These are phyloP conservation scores for Bromus sterilis DNA, from an alignment of 176 grass and related monocot species.

Conservation along the genomic window DNA sequence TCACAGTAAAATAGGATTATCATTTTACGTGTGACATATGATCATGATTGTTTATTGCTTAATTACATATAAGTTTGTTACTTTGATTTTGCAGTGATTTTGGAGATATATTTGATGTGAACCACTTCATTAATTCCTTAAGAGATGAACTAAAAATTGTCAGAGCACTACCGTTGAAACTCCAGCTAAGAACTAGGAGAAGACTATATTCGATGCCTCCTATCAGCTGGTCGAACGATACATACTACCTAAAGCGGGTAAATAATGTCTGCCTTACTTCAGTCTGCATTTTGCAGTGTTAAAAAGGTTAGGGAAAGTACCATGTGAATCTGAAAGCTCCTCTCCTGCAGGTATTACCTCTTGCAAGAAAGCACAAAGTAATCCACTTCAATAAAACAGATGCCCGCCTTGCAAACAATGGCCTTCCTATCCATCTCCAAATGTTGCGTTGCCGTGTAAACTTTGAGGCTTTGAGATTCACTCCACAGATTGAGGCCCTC, in stretches of 20 bases:
- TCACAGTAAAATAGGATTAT: neutral
- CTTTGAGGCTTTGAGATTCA: slow-evolving; percentile 83
- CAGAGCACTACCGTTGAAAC: slow-evolving; percentile 65
- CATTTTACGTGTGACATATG: neutral
- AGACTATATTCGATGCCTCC: slow-evolving; percentile 75
- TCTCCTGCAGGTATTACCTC: slow-evolving; percentile 64
- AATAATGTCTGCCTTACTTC: neutral
- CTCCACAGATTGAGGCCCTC: slow-evolving; percentile 76
- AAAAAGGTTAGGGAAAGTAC: neutral
- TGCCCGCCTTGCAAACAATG: slow-evolving; percentile 88
- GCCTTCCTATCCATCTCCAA: slow-evolving; percentile 66
- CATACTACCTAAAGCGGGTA: slow-evolving; percentile 89
- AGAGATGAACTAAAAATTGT: slow-evolving; percentile 96
- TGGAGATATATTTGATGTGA: slow-evolving; percentile 85
- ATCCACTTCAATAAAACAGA: slow-evolving; percentile 92
- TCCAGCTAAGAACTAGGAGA: slow-evolving; percentile 40
- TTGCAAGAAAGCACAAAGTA: slow-evolving; percentile 91
- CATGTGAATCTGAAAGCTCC: slow-evolving; percentile 11
- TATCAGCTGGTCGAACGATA: slow-evolving; percentile 89
- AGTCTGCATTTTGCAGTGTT: neutral
- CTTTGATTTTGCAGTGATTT: slow-evolving; percentile 64
- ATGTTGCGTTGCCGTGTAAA: slow-evolving; percentile 81
- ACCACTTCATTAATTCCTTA: slow-evolving; percentile 94
- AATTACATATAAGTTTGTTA: neutral
- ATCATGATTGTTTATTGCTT: neutral